phyloP scores from a whole-genome alignment of 495 filamentous ascomycete species.

The Durotheca rogersii region DNA sequence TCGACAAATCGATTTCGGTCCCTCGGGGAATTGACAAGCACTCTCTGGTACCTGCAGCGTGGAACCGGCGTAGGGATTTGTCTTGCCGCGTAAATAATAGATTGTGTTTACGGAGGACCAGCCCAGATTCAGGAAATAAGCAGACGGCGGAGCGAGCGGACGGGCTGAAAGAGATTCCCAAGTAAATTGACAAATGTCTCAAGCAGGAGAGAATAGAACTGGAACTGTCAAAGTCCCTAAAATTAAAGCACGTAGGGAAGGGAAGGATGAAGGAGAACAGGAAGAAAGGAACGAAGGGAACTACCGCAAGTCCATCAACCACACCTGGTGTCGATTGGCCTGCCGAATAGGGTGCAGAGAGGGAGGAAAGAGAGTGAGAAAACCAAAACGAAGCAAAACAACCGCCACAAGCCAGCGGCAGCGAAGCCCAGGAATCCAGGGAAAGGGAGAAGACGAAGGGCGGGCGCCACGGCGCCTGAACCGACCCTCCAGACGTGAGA shows the following conservation, averaged over 20 bases:
- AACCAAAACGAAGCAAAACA: constrained; percentile 27
- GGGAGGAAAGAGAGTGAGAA: too few species aligned
- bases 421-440: constrained; percentile 1
- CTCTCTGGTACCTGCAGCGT: constrained; percentile 17
- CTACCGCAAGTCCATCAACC: constrained; percentile 20
- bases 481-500: too few species aligned
- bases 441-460: background rate
- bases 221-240: constrained; percentile 23
- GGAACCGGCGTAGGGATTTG: too few species aligned
- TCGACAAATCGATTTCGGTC: constrained; percentile 21
- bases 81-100: constrained; percentile 21
- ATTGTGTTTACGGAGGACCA: constrained; percentile 17
- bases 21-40: constrained; percentile 2
- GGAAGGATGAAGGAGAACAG: constrained; percentile 14
- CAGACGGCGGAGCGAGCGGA: constrained; percentile 7
- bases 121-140: constrained; percentile 16
- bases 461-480: constrained; percentile 22
- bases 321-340: constrained; percentile 7
- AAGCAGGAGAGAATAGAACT: constrained; percentile 11
- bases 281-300: constrained; percentile 3
- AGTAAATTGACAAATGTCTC: constrained; percentile 13
- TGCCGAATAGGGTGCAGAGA: constrained; percentile 6
- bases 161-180: background rate
- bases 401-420: constrained; percentile 16
- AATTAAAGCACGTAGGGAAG: constrained; percentile 1